These are phyloP conservation scores for Lipomyces yarrowii DNA, from an alignment of 1,139 yeast genomes.

Conservation along the genomic window DNA sequence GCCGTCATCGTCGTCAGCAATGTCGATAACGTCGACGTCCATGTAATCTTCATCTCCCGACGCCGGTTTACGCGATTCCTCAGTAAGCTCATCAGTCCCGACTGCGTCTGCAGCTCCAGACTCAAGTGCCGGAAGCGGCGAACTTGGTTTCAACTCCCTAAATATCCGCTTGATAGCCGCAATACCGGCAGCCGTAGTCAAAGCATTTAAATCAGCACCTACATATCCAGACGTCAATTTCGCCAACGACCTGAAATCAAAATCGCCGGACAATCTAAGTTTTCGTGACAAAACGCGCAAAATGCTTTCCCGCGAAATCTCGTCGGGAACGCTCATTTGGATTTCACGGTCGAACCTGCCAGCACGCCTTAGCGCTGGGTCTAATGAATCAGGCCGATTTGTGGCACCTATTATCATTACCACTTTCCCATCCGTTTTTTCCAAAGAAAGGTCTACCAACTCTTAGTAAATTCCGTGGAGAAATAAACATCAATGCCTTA, in stretches of 20 bases:
- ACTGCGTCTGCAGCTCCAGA: background rate
- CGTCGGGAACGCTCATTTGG: slow-evolving; percentile 89
- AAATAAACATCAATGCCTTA: background rate
- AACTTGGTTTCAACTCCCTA: slow-evolving; percentile 26
- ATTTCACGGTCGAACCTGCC: slow-evolving; percentile 97
- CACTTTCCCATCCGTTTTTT: slow-evolving; percentile 88
- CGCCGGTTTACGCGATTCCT: background rate
- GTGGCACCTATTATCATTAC: slow-evolving; percentile 97
- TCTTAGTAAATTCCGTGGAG: background rate
- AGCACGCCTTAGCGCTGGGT: slow-evolving; percentile 93
- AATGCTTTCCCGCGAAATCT: slow-evolving; percentile 75
- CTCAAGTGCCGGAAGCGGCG: background rate
- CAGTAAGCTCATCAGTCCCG: background rate
- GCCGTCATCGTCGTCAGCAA: slow-evolving; percentile 32
- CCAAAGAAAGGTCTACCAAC: slow-evolving; percentile 65
- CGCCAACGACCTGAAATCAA: slow-evolving; percentile 75
- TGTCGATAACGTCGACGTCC: slow-evolving; percentile 29
- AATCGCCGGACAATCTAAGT: slow-evolving; percentile 67
- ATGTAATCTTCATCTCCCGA: slow-evolving; percentile 27
- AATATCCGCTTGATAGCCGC: slow-evolving; percentile 92
- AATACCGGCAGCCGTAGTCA: slow-evolving; percentile 94
- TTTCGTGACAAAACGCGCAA: slow-evolving; percentile 64
- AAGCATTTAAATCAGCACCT: slow-evolving; percentile 94
- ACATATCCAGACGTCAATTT: slow-evolving; percentile 97
- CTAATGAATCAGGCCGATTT: slow-evolving; percentile 93